Conservation (phyloP, 495 filamentous ascomycete species). For the Tuber melanosporum region DNA sequence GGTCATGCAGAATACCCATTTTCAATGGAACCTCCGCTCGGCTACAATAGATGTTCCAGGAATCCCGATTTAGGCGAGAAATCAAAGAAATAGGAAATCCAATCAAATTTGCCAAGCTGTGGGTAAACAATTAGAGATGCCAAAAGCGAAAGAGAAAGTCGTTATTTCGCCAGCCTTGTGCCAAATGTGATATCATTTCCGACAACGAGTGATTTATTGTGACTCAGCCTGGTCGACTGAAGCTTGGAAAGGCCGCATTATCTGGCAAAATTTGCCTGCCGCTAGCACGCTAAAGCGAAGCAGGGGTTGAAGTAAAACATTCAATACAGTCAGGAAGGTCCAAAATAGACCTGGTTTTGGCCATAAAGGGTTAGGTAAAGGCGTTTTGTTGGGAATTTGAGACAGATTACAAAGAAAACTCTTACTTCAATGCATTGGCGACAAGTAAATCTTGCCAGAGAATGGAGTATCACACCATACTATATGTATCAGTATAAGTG, state of each 20-base stretch:
- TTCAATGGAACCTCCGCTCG: background rate
- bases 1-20: background rate
- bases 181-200: background rate
- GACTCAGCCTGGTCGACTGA: background rate
- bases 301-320: background rate
- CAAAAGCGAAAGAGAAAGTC: background rate
- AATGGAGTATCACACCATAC: background rate
- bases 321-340: background rate
- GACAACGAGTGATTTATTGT: background rate
- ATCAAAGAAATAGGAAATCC: background rate
- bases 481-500: background rate
- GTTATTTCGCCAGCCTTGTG: background rate
- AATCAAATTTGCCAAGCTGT: background rate
- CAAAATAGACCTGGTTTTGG: background rate
- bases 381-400: background rate
- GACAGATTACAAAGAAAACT: background rate
- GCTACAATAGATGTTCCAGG: background rate
- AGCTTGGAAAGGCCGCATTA: background rate
- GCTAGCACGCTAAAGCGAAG: background rate
- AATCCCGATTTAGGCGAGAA: background rate
- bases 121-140: background rate
- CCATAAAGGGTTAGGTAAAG: background rate
- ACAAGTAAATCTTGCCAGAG: background rate
- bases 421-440: background rate
- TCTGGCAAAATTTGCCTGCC: background rate